These are phyloP conservation scores for Cryphonectria japonica DNA, from an alignment of 2,329 filamentous ascomycete species.

Conservation along the genomic window DNA sequence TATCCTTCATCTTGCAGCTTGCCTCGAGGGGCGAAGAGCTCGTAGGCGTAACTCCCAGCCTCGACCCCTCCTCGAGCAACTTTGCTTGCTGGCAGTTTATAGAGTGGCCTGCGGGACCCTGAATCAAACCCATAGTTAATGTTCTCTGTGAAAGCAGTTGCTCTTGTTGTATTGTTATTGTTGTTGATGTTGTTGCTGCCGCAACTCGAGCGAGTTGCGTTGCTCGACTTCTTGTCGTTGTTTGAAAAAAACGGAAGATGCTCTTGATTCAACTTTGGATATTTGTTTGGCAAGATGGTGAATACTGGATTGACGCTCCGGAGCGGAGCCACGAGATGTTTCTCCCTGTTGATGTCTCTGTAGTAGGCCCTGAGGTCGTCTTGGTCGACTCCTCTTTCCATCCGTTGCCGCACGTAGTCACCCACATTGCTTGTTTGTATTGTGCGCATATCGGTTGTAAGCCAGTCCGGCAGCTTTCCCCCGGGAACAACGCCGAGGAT, in stretches of 20 bases:
- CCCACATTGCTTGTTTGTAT: slow-evolving; percentile 10
- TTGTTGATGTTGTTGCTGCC: not conserved
- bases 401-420: slow-evolving; percentile 16
- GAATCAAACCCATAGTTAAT: not conserved
- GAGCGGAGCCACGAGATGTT: slow-evolving; percentile 22
- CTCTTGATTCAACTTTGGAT: not conserved
- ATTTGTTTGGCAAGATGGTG: slow-evolving; percentile 1
- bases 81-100: slow-evolving; percentile 4
- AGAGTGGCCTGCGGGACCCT: slow-evolving; percentile 19
- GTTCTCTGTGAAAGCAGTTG: not conserved
- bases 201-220: not conserved
- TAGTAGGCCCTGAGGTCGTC: slow-evolving; percentile 26
- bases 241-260: not conserved
- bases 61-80: not conserved
- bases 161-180: not conserved
- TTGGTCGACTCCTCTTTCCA: slow-evolving; percentile 17
- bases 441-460: slow-evolving; percentile 10
- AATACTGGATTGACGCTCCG: slow-evolving; percentile 23
- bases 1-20: not conserved
- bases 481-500: slow-evolving; percentile 11
- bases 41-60: slow-evolving; percentile 21
- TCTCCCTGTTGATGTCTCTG: slow-evolving; percentile 22
- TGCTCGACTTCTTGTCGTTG: not conserved
- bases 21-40: slow-evolving; percentile 15
- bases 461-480: slow-evolving; percentile 20